Conservation (phyloP, 2,329 filamentous ascomycete genomes). For the Aspergillus tamarii region DNA sequence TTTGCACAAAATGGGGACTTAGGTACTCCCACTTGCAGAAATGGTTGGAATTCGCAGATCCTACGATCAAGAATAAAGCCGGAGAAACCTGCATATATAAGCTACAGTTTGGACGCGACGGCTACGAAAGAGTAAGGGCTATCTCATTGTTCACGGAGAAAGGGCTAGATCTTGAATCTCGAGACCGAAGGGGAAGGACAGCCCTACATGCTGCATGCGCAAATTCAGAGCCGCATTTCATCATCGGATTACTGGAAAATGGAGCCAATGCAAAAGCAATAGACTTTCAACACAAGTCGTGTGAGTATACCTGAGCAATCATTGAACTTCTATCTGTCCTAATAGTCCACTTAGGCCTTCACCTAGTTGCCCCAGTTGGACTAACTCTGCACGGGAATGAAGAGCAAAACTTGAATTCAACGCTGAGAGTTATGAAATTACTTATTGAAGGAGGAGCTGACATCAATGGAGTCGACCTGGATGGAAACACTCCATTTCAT, state of each 20-base stretch:
- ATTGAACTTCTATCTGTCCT: not conserved
- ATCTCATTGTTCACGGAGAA: not conserved
- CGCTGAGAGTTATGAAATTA: not conserved
- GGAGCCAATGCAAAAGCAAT: not conserved
- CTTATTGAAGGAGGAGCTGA: not conserved
- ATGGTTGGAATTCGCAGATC: not conserved
- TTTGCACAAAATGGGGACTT: not conserved
- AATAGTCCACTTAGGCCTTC: not conserved
- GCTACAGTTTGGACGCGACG: not conserved
- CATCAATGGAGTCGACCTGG: not conserved
- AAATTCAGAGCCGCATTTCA: not conserved
- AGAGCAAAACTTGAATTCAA: not conserved
- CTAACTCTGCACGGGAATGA: not conserved
- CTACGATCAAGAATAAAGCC: not conserved
- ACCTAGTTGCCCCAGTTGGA: not conserved
- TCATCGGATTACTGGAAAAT: not conserved
- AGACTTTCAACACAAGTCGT: not conserved
- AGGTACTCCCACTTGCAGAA: not conserved
- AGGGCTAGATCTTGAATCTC: slow-evolving; percentile 10
- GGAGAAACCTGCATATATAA: not conserved
- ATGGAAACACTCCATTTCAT: not conserved
- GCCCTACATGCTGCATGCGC: not conserved
- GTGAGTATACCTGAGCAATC: not conserved
- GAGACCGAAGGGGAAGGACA: slow-evolving; percentile 8
- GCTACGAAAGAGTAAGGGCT: not conserved